Percentiles rank a stretch among this genome's conserved stretches.
Evolutionary conservation across 345 rosid species (phyloP).

Genomic region (Psidium guajava): DNA sequence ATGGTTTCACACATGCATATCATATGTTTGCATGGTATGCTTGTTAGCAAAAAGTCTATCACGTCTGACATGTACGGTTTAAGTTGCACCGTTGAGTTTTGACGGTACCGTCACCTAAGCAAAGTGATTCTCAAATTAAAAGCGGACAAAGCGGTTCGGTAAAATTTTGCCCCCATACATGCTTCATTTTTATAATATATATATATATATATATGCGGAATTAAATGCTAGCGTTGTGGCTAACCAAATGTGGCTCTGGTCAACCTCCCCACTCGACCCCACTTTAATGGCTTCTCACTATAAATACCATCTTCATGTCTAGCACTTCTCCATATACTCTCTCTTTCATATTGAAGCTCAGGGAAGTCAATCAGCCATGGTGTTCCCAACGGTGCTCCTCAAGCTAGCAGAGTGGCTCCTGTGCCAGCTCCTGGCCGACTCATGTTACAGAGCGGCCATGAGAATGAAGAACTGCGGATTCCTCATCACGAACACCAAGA

Average conservation of each 20-base stretch:
- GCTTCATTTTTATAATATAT: neutral
- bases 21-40: too few species aligned
- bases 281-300: neutral
- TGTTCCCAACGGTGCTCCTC: conserved; percentile 33
- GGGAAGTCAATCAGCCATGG: conserved; percentile 23
- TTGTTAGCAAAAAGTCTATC: too few species aligned
- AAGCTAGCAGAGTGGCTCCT: conserved; percentile 51
- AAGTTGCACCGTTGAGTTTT: too few species aligned
- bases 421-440: conserved; percentile 48
- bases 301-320: conserved; percentile 16
- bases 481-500: conserved; percentile 18
- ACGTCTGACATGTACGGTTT: too few species aligned
- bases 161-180: neutral
- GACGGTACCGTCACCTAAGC: too few species aligned
- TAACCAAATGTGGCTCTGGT: conserved; percentile 9
- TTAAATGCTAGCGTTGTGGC: conserved; percentile 31
- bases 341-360: neutral
- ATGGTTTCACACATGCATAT: too few species aligned
- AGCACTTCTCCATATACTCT: conserved; percentile 1
- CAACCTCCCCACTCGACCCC: conserved; percentile 3
- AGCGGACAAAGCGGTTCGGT: neutral
- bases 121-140: neutral
- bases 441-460: conserved; percentile 52
- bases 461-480: conserved; percentile 50
- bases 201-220: neutral